Evolutionary conservation across 1,139 yeast species (phyloP), one percentile per base, ranked within the genome.

Genomic region (Debaryomycetaceae sp.): DNA sequence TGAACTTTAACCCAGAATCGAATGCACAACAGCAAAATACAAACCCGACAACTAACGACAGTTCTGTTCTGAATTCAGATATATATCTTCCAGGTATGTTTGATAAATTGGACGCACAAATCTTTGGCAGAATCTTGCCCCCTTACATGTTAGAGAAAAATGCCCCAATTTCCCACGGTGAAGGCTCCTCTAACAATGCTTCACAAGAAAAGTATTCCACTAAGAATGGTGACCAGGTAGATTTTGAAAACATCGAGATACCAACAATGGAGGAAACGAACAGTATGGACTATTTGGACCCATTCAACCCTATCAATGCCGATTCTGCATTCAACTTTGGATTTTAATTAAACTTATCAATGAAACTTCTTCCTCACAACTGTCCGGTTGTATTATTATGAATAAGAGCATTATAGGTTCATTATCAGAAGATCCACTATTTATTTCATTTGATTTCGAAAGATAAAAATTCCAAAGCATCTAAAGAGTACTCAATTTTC

Each of bases 51-150:
- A 11, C 8, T 11, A 27, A 27, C 4, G 8, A 2, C 11, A 11
- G 31, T 11, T 27, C 31, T 7, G 20, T 17, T 2, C 31, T 11
- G 11, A 27, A 27, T 8, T 11, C 11, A 24, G 44, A 33, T 35
- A 36, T 33, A 20, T 87, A 87, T 56, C 74, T 85, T 47, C 89
- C 93, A 1, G 95, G 95, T 5, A 84, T 86, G 17, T 84, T 88
- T 73, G 96, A 88, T 61, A 85, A 84, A 53, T 67, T 88, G 40
- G 96, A 89, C 61, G 80, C 88, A 49, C 93, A 87, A 58, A 76
- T 89, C 11, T 88, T 89, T 68, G 96, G 96, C 0, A 71, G 87
- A 42, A 83, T 85, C 54, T 62, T 88, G 44, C 96, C 96, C 4
- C 95, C 95, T 1, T 87, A 87, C 57, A 87, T 87, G 95, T 63